Evolutionary conservation across 495 filamentous ascomycete species (phyloP).

Genomic region (Neurospora sp.): DNA sequence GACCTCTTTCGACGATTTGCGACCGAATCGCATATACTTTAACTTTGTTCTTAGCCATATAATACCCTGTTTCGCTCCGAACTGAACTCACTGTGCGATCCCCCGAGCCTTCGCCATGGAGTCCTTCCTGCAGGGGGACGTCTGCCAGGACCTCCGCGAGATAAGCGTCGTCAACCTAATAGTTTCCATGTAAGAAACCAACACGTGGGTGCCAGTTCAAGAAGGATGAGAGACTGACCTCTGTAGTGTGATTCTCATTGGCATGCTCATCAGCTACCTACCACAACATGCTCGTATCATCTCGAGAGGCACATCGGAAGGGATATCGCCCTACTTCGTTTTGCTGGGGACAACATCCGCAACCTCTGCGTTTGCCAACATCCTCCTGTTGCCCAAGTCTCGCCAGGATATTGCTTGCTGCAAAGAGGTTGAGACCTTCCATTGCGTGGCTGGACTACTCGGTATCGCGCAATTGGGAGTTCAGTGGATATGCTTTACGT

Average conservation of each 20-base stretch:
- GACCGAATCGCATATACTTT: background rate
- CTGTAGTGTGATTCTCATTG: conserved; percentile 69
- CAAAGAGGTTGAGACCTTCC: conserved; percentile 62
- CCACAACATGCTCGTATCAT: conserved; percentile 93
- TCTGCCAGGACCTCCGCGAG: conserved; percentile 42
- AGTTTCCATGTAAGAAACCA: conserved; percentile 46
- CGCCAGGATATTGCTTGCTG: conserved; percentile 77
- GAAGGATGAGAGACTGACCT: background rate
- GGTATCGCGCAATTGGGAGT: conserved; percentile 83
- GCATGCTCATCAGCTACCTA: conserved; percentile 87
- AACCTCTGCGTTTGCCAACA: conserved; percentile 82
- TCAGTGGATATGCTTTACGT: conserved; percentile 84
- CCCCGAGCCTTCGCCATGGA: conserved; percentile 19
- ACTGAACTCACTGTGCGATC: background rate
- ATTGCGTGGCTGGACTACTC: conserved; percentile 74
- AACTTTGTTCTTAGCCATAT: background rate
- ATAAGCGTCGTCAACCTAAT: conserved; percentile 50
- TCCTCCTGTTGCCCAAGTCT: conserved; percentile 70
- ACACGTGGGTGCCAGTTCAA: no score
- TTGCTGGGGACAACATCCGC: conserved; percentile 83
- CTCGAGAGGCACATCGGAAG: conserved; percentile 75
- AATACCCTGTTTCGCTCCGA: background rate
- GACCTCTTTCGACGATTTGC: background rate
- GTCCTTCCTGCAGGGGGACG: conserved; percentile 20
- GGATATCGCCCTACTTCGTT: conserved; percentile 89